These are phyloP conservation scores for Anisogramma anomala DNA, from an alignment of 2,329 filamentous ascomycete genomes.

Conservation along the genomic window DNA sequence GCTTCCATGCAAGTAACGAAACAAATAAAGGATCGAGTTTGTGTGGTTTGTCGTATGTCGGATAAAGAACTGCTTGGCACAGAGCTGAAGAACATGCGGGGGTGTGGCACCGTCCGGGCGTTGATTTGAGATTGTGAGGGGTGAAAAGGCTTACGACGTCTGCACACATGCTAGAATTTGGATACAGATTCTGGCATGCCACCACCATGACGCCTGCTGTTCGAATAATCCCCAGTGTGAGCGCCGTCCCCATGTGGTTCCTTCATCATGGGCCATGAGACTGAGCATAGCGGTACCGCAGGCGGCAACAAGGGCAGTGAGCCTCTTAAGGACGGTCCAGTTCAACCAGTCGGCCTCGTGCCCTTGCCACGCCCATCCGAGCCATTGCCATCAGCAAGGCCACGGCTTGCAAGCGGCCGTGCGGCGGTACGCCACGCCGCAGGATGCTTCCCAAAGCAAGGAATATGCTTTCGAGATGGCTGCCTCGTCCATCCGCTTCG, in stretches of 20 bases:
- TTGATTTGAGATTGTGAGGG: no score
- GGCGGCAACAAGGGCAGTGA: slow-evolving; percentile 54
- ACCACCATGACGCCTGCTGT: slow-evolving; percentile 23
- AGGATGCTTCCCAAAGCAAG: slow-evolving; percentile 61
- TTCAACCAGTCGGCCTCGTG: slow-evolving; percentile 79
- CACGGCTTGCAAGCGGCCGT: slow-evolving; percentile 20
- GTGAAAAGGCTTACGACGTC: no score
- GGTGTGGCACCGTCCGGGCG: no score
- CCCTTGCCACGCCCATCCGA: slow-evolving; percentile 85
- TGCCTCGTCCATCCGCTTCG: slow-evolving; percentile 86
- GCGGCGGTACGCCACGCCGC: slow-evolving; percentile 60
- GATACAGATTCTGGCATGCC: no score
- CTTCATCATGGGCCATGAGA: not conserved
- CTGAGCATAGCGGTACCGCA: slow-evolving; percentile 17
- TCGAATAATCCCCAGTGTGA: slow-evolving; percentile 26
- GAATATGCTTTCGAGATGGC: slow-evolving; percentile 99
- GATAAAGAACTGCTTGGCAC: no score
- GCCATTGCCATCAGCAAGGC: slow-evolving; percentile 55
- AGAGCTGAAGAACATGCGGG: no score
- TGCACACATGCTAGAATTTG: no score
- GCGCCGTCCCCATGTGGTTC: slow-evolving; percentile 11
- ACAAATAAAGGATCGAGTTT: no score
- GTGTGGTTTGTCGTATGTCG: no score
- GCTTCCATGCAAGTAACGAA: no score
- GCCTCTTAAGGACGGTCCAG: slow-evolving; percentile 77